Conservation (phyloP, 306 rosid species). For the Quercus aquifolioides region DNA sequence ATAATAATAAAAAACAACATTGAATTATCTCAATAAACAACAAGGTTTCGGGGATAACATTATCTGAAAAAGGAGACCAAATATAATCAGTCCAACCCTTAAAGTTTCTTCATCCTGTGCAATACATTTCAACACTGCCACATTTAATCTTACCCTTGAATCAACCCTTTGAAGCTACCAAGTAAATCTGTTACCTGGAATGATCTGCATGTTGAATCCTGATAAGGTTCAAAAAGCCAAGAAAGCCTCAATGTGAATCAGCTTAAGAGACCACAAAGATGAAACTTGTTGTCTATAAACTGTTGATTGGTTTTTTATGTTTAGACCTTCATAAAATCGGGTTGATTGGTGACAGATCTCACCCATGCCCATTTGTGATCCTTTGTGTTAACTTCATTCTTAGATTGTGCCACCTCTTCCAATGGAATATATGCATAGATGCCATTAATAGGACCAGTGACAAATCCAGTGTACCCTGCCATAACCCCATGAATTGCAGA, state of each 20-base stretch:
- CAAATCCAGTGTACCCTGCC: constrained; percentile 91
- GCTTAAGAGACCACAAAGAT: background rate
- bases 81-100: no score
- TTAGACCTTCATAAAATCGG: constrained; percentile 53
- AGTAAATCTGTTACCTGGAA: background rate
- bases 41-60: no score
- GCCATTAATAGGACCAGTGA: constrained; percentile 69
- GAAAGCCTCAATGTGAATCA: background rate
- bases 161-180: background rate
- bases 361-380: constrained; percentile 96
- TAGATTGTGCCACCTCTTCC: constrained; percentile 67
- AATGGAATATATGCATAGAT: constrained; percentile 75
- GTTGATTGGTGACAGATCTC: constrained; percentile 82
- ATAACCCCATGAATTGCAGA: constrained; percentile 81
- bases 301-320: background rate
- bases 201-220: background rate
- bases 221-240: background rate
- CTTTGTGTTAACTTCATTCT: constrained; percentile 49
- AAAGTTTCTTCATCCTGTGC: no score
- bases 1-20: no score
- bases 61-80: no score
- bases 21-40: no score
- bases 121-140: no score
- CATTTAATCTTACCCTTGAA: no score
- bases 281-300: background rate